Evolutionary conservation across 2,329 filamentous ascomycete genomes (phyloP).

Genomic region (Camillea tinctor): DNA sequence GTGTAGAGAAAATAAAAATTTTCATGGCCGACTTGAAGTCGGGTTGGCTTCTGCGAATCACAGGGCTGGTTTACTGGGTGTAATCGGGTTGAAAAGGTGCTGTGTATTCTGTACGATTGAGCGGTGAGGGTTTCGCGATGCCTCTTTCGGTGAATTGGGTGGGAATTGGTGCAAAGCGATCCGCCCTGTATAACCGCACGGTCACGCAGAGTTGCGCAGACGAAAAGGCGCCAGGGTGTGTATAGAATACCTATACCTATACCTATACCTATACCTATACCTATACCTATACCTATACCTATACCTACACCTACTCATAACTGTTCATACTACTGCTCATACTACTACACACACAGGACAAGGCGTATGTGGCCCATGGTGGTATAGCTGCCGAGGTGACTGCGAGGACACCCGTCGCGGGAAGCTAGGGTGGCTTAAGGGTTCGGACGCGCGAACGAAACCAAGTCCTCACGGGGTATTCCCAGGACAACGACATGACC

Average conservation of each 20-base stretch:
- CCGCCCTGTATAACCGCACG: constrained; percentile 20
- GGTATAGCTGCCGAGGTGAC: constrained; percentile 2
- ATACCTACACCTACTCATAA: too few species aligned
- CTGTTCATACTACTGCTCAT: too few species aligned
- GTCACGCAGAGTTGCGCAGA: constrained; percentile 14
- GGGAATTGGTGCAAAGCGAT: constrained; percentile 24
- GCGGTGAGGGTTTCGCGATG: constrained; percentile 31
- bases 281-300: background rate
- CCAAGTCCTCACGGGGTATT: background rate
- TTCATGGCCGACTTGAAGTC: background rate
- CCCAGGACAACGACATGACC: constrained; percentile 5
- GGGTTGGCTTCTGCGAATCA: constrained; percentile 14
- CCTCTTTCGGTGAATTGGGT: constrained; percentile 24
- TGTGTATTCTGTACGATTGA: constrained; percentile 15
- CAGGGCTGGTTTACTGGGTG: constrained; percentile 16
- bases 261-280: background rate
- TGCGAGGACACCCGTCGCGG: constrained; percentile 17
- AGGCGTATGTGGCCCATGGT: background rate
- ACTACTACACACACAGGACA: background rate
- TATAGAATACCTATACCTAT: constrained; percentile 6
- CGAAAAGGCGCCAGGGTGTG: constrained; percentile 19
- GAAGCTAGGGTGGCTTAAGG: constrained; percentile 15
- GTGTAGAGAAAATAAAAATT: background rate
- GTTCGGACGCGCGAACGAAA: background rate
- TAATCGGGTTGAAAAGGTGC: constrained; percentile 15